Conservation (phyloP, 2,329 filamentous ascomycete genomes). For the Trichoderma hamatum region DNA sequence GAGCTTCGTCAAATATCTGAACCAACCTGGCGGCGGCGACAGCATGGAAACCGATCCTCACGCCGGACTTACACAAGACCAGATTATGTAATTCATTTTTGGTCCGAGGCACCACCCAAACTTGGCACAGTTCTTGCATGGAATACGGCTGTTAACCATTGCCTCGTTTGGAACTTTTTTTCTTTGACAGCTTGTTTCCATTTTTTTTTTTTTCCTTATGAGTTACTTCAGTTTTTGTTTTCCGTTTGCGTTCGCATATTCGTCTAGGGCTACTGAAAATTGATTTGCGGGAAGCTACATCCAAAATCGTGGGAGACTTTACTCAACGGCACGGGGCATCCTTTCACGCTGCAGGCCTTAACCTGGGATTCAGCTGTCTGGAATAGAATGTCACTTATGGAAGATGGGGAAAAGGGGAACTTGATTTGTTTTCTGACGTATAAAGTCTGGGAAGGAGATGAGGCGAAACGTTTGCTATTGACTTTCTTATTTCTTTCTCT, state of each 20-base stretch:
- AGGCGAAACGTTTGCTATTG: slow-evolving; percentile 13
- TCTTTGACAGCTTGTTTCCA: neutral
- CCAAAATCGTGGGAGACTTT: neutral
- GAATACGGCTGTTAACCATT: neutral
- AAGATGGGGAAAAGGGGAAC: slow-evolving; percentile 7
- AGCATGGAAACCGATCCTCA: slow-evolving; percentile 82
- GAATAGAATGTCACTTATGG: slow-evolving; percentile 3
- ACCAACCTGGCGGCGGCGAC: slow-evolving; percentile 64
- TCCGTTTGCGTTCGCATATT: slow-evolving; percentile 20
- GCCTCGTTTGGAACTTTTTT: neutral
- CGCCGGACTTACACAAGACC: slow-evolving; percentile 86
- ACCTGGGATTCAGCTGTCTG: neutral
- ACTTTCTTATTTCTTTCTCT: slow-evolving; percentile 2
- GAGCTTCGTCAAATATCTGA: slow-evolving; percentile 91
- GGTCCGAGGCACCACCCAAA: neutral
- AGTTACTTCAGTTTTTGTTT: neutral
- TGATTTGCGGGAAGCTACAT: slow-evolving; percentile 16
- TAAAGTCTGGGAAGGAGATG: slow-evolving; percentile 14
- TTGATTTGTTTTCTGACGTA: neutral
- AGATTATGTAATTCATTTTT: slow-evolving; percentile 77
- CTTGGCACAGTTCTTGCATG: neutral
- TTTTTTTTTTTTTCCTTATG: neutral
- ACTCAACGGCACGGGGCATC: slow-evolving; percentile 2
- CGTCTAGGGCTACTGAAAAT: slow-evolving; percentile 24
- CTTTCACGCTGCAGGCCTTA: neutral